Conservation (phyloP, 139 green algal species). For the Yamagishiella unicocca region DNA sequence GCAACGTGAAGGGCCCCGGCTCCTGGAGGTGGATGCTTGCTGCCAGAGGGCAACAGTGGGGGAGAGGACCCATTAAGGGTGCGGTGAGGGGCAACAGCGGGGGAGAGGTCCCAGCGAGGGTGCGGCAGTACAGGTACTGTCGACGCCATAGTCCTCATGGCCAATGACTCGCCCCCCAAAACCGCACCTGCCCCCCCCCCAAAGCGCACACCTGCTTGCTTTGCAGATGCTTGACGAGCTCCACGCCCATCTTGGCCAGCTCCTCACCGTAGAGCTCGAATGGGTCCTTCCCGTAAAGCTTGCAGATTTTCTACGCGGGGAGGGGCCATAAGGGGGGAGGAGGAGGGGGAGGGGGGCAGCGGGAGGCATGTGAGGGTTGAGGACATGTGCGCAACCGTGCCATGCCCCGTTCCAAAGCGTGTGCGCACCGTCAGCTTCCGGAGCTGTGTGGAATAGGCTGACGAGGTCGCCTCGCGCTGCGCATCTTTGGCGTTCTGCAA, state of each 20-base stretch:
- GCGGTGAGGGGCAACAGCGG: background rate
- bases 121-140: background rate
- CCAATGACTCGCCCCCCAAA: background rate
- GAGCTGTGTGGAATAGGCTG: background rate
- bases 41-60: background rate
- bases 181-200: background rate
- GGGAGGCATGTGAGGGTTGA: background rate
- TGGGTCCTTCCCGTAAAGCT: background rate
- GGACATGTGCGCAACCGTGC: background rate
- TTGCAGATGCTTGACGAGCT: conserved; percentile 4
- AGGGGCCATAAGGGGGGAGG: background rate
- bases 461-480: background rate
- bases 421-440: background rate
- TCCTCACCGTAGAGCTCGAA: background rate
- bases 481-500: background rate
- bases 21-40: background rate
- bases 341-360: background rate
- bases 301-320: background rate
- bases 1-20: too few species aligned
- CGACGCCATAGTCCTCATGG: background rate
- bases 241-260: conserved; percentile 2
- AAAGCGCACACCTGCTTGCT: background rate
- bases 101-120: background rate
- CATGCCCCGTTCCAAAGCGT: background rate
- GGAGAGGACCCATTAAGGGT: background rate